These are phyloP conservation scores for Bonia amplexicaulis DNA, from an alignment of 176 grass and related monocot genomes.

Conservation along the genomic window DNA sequence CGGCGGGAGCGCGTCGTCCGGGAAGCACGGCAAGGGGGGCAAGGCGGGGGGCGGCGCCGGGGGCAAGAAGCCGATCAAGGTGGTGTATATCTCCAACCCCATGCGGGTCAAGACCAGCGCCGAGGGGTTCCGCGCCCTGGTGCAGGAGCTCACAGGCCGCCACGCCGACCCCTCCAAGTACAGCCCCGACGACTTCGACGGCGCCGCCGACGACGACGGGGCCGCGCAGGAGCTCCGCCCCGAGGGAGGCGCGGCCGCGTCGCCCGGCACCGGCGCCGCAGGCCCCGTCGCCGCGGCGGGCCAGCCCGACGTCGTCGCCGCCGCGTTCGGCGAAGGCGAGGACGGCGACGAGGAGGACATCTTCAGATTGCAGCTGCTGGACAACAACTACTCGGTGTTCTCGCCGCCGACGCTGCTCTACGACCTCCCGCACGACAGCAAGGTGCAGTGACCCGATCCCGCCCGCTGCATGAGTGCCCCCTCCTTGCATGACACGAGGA, in stretches of 20 bases:
- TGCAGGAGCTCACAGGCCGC: constrained; percentile 84
- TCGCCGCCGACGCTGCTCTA: constrained; percentile 46
- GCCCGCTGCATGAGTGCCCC: background rate
- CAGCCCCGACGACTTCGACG: constrained; percentile 16
- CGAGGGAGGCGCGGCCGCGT: constrained; percentile 4
- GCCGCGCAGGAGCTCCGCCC: constrained; percentile 7
- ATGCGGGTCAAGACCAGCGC: constrained; percentile 66
- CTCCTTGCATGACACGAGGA: constrained; percentile 27
- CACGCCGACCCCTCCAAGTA: constrained; percentile 63
- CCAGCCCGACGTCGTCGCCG: background rate
- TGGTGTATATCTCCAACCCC: constrained; percentile 92
- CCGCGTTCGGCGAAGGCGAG: background rate
- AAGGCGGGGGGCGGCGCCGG: constrained; percentile 22
- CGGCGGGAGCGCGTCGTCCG: constrained; percentile 1
- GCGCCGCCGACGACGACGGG: background rate
- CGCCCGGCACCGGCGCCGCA: background rate
- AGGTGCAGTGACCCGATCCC: constrained; percentile 33
- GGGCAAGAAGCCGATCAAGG: constrained; percentile 80
- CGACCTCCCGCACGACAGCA: constrained; percentile 42
- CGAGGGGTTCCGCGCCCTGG: constrained; percentile 62
- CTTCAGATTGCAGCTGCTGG: constrained; percentile 44
- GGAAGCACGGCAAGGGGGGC: constrained; percentile 5
- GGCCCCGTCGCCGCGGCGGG: background rate
- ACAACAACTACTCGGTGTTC: constrained; percentile 37
- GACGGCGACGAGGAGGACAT: background rate